Percentiles rank a stretch among this genome's conserved stretches.
These are phyloP conservation scores for Aspergillus caelatus DNA, from an alignment of 2,329 filamentous ascomycete genomes.

Conservation along the genomic window DNA sequence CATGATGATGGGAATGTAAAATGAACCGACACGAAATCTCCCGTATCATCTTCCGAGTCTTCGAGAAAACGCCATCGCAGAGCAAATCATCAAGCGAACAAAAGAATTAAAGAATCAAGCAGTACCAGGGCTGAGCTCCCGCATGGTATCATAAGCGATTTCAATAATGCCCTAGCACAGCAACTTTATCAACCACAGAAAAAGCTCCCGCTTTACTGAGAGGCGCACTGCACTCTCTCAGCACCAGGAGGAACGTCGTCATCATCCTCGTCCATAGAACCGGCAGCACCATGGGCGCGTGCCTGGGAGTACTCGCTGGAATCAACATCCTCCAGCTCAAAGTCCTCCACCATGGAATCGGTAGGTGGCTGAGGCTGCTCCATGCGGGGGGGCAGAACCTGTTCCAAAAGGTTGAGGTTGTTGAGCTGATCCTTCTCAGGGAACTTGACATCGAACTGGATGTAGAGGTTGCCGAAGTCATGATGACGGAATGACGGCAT, in stretches of 20 bases:
- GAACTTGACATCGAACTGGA: conserved; percentile 98
- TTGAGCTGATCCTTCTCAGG: conserved; percentile 72
- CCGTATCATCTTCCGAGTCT: conserved; percentile 34
- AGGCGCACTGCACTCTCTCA: conserved; percentile 56
- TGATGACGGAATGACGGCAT: conserved; percentile 97
- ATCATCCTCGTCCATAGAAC: conserved; percentile 72
- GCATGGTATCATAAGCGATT: conserved; percentile 43
- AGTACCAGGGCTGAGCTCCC: conserved; percentile 26
- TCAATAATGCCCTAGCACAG: conserved; percentile 31
- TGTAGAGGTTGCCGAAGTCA: conserved; percentile 93
- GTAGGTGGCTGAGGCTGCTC: conserved; percentile 68
- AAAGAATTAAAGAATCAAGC: conserved; percentile 25
- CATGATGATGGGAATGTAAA: conserved; percentile 18
- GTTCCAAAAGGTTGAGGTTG: conserved; percentile 77
- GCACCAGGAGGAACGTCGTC: conserved; percentile 53
- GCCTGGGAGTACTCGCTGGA: conserved; percentile 63
- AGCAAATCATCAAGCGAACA: conserved; percentile 29
- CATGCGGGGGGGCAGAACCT: conserved; percentile 75
- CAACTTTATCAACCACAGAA: conserved; percentile 21
- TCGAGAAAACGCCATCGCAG: conserved; percentile 41
- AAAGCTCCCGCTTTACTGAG: conserved; percentile 45
- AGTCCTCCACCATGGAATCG: conserved; percentile 91
- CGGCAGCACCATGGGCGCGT: conserved; percentile 69
- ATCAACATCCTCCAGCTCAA: conserved; percentile 83
- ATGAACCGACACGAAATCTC: conserved; percentile 24